Base-by-base conservation (phyloP, 768 basidiomycete species). In the Lenzites betulinus region DNA sequence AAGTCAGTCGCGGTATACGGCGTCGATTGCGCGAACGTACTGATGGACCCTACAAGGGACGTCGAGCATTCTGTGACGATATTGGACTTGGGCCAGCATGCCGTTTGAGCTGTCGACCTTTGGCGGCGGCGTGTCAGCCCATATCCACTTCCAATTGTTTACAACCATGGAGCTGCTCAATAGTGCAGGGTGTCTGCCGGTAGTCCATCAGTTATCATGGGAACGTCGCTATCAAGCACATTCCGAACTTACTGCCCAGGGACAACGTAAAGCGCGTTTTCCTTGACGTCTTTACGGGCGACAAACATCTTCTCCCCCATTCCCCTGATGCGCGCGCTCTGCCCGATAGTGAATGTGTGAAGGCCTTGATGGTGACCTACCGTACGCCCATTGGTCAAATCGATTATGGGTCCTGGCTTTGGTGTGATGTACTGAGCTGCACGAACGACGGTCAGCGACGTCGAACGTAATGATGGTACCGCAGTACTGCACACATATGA, bases 321-420 rank as follows among this genome's bases (percentile, higher is more conserved):
- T 1, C 93, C 92, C 1, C 74, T 69, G 22, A 96, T 70, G 46
- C 83, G 82, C 0, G 89, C 87, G 30, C 85, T 82, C 71, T 98
- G 89, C 2, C 95, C 95, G 46, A 97, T 80, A 1, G 95, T 96
- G 67, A 85, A 94, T 22, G 79, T 81, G 91, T 92, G 95, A 0
- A 95, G 73, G 0, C 95, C 95, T 1, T 77, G 59, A 68, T 98
- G 95, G 42, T 73, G 52, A 1, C 83, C 89, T 1, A 91, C 49
- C 3, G 74, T 70, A 38, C 80, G 75, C 6, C 88, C 88, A 1
- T 81, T 81, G 0, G 74, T 73, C 30, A 83, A 69, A 54, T 87
- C 79, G 44, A 91, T 71, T 12, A 97, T 86, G 3, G 81, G 79
- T 0, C 95, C 95, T 2, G 85, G 87, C 0, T 81, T 82, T 0